Percentiles rank a stretch among this genome's conserved stretches.
Evolutionary conservation across 768 basidiomycete species (phyloP).

Genomic region (Chiua virens): DNA sequence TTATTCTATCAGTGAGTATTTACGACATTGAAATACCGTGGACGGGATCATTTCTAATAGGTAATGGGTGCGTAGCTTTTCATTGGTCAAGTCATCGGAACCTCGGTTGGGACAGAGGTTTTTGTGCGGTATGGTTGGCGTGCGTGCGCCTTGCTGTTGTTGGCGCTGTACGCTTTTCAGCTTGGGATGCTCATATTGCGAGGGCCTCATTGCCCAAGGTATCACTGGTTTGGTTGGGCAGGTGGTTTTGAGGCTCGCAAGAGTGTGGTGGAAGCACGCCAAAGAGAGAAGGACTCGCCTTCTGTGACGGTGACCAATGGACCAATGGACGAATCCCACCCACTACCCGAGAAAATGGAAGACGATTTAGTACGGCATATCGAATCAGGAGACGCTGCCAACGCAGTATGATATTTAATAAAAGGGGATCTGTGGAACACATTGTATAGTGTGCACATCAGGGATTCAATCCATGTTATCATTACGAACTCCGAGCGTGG

Average conservation of each 20-base stretch:
- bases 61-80: conserved; percentile 42
- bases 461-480: neutral
- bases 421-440: neutral
- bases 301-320: neutral
- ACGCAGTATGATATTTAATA: neutral
- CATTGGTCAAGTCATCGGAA: conserved; percentile 83
- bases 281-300: neutral
- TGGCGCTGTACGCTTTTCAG: conserved; percentile 59
- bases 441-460: neutral
- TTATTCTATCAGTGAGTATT: conserved; percentile 60
- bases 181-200: conserved; percentile 58
- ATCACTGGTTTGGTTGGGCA: conserved; percentile 63
- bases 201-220: conserved; percentile 57
- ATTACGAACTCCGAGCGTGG: too few relatives aligned
- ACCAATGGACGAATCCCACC: neutral
- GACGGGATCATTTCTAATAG: too few relatives aligned
- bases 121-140: conserved; percentile 74
- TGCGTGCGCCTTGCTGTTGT: conserved; percentile 56
- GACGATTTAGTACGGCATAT: neutral
- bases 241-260: conserved; percentile 51
- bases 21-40: too few relatives aligned
- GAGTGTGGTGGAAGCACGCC: conserved; percentile 29
- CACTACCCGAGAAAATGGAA: conserved; percentile 8
- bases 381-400: neutral
- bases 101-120: conserved; percentile 68